Evolutionary conservation across 1,284 basidiomycete species (phyloP).

Genomic region (Tranzscheliella williamsii): DNA sequence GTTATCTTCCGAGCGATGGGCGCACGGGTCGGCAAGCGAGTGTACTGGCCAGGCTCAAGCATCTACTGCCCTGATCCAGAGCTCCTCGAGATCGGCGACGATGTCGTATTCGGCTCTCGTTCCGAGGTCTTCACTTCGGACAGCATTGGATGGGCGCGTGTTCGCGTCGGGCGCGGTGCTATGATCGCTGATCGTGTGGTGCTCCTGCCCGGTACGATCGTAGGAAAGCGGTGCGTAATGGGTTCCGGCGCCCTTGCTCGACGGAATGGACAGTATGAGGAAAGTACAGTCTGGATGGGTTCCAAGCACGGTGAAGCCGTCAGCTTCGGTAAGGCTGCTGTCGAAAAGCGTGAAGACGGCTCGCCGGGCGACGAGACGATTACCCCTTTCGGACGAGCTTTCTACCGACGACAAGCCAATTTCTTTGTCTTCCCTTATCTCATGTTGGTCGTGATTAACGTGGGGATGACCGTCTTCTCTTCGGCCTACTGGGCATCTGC

Average conservation of each 20-base stretch:
- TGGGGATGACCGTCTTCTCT: conserved; percentile 52
- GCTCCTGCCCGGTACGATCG: conserved; percentile 55
- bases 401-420: conserved; percentile 60
- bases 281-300: conserved; percentile 60
- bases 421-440: conserved; percentile 61
- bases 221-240: conserved; percentile 60
- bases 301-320: conserved; percentile 60
- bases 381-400: conserved; percentile 59
- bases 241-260: conserved; percentile 58
- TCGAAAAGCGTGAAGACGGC: conserved; percentile 43
- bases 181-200: conserved; percentile 61
- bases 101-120: conserved; percentile 60
- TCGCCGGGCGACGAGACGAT: conserved; percentile 53
- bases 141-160: conserved; percentile 59
- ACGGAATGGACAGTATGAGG: conserved; percentile 59
- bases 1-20: conserved; percentile 61
- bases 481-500: conserved; percentile 59
- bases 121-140: conserved; percentile 60
- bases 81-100: conserved; percentile 60
- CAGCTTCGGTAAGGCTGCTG: conserved; percentile 55
- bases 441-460: conserved; percentile 57
- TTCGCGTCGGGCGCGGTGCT: conserved; percentile 58
- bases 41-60: conserved; percentile 61
- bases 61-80: conserved; percentile 61
- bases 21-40: conserved; percentile 58